Evolutionary conservation across 805 yeast genomes (phyloP).

Genomic region (Cyberlindnera maritima): DNA sequence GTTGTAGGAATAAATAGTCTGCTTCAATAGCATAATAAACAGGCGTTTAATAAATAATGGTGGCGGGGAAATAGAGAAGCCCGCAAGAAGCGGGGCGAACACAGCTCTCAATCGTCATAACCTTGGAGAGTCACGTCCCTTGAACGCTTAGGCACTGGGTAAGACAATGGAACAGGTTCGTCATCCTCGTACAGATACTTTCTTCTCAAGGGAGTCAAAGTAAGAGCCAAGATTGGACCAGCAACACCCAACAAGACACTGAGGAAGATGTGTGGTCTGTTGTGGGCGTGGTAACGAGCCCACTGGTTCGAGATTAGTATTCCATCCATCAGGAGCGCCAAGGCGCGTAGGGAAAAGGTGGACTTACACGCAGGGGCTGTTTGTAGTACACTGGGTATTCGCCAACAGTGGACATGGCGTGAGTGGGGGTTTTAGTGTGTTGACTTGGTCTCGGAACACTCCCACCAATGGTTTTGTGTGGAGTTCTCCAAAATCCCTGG

Average conservation of each 20-base stretch:
- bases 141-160: constrained; percentile 51
- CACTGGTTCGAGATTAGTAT: constrained; percentile 38
- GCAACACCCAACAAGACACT: constrained; percentile 61
- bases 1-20: background rate
- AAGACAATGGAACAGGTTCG: constrained; percentile 55
- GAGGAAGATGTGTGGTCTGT: constrained; percentile 71
- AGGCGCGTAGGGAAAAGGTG: background rate
- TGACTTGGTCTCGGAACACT: background rate
- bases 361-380: constrained; percentile 62
- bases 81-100: background rate
- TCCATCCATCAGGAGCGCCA: background rate
- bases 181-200: constrained; percentile 64
- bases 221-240: constrained; percentile 62
- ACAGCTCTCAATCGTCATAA: constrained; percentile 44
- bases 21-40: too few relatives aligned
- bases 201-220: constrained; percentile 67
- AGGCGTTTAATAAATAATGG: background rate
- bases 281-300: constrained; percentile 73
- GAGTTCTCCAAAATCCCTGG: too few relatives aligned
- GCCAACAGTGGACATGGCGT: constrained; percentile 8
- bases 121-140: constrained; percentile 50
- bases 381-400: constrained; percentile 52
- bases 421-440: background rate
- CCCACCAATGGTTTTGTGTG: background rate
- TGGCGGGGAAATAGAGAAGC: too few relatives aligned